Conservation (phyloP, 176 grass and related monocot species). For the Oryza nivara region DNA sequence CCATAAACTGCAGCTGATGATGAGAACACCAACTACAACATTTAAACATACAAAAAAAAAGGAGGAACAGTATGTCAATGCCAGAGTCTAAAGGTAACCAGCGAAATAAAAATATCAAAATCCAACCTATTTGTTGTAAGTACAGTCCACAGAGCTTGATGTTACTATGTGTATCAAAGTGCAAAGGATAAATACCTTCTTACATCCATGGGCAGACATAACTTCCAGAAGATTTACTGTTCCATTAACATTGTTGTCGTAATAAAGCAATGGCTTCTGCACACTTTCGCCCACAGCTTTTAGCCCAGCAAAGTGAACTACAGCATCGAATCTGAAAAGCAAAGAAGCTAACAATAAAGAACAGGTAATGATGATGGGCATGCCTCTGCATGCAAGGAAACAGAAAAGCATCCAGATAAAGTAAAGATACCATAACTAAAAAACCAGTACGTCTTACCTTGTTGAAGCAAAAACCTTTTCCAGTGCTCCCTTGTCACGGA, state of each 20-base stretch:
- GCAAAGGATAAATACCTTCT: slow-evolving; percentile 63
- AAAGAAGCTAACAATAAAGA: slow-evolving; percentile 41
- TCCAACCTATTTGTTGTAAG: neutral
- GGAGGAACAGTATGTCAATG: slow-evolving; percentile 14
- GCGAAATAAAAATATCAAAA: slow-evolving; percentile 11
- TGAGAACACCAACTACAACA: slow-evolving; percentile 92
- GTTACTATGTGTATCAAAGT: slow-evolving; percentile 16
- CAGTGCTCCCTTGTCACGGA: slow-evolving; percentile 72
- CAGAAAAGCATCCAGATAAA: slow-evolving; percentile 23
- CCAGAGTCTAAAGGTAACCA: neutral
- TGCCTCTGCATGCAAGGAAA: slow-evolving; percentile 22
- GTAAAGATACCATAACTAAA: slow-evolving; percentile 2
- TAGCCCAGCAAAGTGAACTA: slow-evolving; percentile 79
- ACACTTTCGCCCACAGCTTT: slow-evolving; percentile 91
- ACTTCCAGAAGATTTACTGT: slow-evolving; percentile 89
- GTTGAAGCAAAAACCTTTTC: slow-evolving; percentile 73
- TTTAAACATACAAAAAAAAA: slow-evolving; percentile 40
- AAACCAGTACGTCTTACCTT: slow-evolving; percentile 44
- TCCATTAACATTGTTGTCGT: slow-evolving; percentile 78
- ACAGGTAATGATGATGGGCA: slow-evolving; percentile 21
- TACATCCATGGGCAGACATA: slow-evolving; percentile 81
- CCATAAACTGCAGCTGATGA: slow-evolving; percentile 96
- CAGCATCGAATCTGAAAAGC: slow-evolving; percentile 74
- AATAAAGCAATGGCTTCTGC: slow-evolving; percentile 91
- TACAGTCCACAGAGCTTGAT: neutral